Evolutionary conservation across 345 rosid genomes (phyloP), one percentile per base, ranked within the genome.

Genomic region (Geranium rotundifolium): DNA sequence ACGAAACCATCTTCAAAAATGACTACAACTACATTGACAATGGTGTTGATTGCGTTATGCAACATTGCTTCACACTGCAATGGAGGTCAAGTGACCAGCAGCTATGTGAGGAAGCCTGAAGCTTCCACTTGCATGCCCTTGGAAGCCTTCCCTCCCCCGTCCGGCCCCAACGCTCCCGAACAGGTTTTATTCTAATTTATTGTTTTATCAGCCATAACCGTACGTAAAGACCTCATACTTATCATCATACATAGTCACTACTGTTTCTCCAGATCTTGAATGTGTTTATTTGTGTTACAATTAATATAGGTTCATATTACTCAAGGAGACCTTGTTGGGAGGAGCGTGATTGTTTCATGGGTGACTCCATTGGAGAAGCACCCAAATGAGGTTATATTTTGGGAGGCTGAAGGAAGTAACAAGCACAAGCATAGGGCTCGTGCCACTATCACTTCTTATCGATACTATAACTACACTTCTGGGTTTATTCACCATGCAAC

Each of bases 271-370:
- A n/a, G n/a, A n/a, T n/a, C n/a, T n/a, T n/a, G n/a, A n/a, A n/a
- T n/a, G n/a, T n/a, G n/a, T n/a, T n/a, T n/a, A n/a, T n/a, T n/a
- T n/a, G n/a, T n/a, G n/a, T n/a, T n/a, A n/a, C n/a, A n/a, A n/a
- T n/a, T n/a, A n/a, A n/a, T n/a, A n/a, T n/a, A n/a, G n/a, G 98
- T 79, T 57, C n/a, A n/a, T n/a, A n/a, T 91, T 60, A 89, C 95
- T 29, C 95, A 91, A 79, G 96, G 95, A 59, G 95, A 91, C 66
- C 85, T 86, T 65, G 80, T 82, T 58, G 96, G 96, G 54, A 89
- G 75, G 61, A 92, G 87, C 64, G n/a, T n/a, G n/a, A n/a, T 91
- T 39, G 57, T 91, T n/a, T n/a, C n/a, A n/a, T n/a, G n/a, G n/a
- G n/a, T n/a, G n/a, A 85, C 95, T 13, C 76, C 85, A 50, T 82